Base-by-base conservation (phyloP, 2,329 filamentous ascomycete genomes). In the Emergomyces orientalis region DNA sequence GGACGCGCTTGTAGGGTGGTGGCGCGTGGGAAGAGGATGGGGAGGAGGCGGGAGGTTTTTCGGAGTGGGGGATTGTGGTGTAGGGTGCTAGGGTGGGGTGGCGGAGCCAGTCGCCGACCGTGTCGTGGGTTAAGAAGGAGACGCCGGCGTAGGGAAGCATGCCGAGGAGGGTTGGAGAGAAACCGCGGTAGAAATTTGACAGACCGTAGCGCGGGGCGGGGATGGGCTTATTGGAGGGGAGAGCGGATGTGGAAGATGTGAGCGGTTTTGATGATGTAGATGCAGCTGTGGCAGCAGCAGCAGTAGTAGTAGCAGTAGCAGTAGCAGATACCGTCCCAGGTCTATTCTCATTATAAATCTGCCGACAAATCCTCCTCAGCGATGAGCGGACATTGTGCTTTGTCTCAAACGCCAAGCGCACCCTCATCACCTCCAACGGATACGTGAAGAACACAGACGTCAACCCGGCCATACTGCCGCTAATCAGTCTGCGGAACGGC, bases 71-170 rank as follows among this genome's bases (percentile, higher is more conserved):
- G 1, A 95, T 78, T 0, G 89, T 91, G 3, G 93, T 96, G 73
- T 90, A 89, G 55, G 82, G 73, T 4, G 88, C 86, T 7, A 97
- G 70, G 0, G 74, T 66, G 0, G 87, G 86, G 62, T 83, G 82
- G 22, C 92, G 90, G 69, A 99, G 82, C 56, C 94, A 71, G 74
- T 99, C 94, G 65, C 90, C 90, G 49, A 88, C 85, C 4, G 90
- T 91, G 75, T 99, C 94, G 77, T 99, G 94, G 0, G 91, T 96
- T 49, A 99, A 83, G 77, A 99, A 99, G 0, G 91, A 96, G 71
- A 95, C 88, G 69, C 94, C 94, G 0, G 94, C 94, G 72, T 99
- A 99, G 0, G 94, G 94, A 0, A 99, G 80, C 93, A 99, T 99
- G 69, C 94, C 94, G 64, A 95, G 81, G 5, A 99, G 76, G 0